Percentiles rank a stretch among this genome's conserved stretches.
Conservation (phyloP, 371 early-diverging fungal genomes). For the Nosema muscidifuracis region DNA sequence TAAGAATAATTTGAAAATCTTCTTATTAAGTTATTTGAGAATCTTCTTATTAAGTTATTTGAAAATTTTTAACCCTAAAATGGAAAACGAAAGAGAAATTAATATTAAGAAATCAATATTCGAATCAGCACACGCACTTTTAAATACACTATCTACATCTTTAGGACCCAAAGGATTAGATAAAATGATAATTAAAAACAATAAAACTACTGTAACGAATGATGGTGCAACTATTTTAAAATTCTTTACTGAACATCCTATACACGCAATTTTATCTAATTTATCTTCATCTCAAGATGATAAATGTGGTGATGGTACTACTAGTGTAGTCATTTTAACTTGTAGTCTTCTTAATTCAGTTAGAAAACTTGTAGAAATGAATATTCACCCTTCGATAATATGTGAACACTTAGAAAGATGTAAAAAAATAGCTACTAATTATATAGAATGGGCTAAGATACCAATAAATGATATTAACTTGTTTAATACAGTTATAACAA, state of each 20-base stretch:
- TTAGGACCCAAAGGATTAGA: slow-evolving; percentile 99
- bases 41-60: too few relatives aligned
- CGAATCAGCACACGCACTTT: slow-evolving; percentile 66
- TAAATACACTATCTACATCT: slow-evolving; percentile 90
- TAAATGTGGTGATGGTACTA: slow-evolving; percentile 98
- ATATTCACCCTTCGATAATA: slow-evolving; percentile 84
- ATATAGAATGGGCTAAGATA: slow-evolving; percentile 73
- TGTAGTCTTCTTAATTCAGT: slow-evolving; percentile 87
- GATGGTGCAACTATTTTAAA: slow-evolving; percentile 99
- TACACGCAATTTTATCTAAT: slow-evolving; percentile 87
- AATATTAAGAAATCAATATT: slow-evolving; percentile 30
- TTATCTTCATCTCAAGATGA: slow-evolving; percentile 96
- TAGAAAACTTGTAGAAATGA: slow-evolving; percentile 75
- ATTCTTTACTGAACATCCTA: slow-evolving; percentile 92
- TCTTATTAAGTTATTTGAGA: too few relatives aligned
- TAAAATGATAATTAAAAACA: slow-evolving; percentile 88
- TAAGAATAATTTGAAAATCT: too few relatives aligned
- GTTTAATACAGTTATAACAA: slow-evolving; percentile 81
- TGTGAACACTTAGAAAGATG: slow-evolving; percentile 81
- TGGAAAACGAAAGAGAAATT: slow-evolving; percentile 27
- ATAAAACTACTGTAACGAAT: slow-evolving; percentile 92
- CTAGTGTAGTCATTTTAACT: slow-evolving; percentile 91
- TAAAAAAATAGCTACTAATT: slow-evolving; percentile 71
- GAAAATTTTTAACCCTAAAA: too few relatives aligned
- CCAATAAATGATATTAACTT: slow-evolving; percentile 72